Evolutionary conservation across 2,329 filamentous ascomycete genomes (phyloP).

Genomic region (Endoconidiophora laricicola): DNA sequence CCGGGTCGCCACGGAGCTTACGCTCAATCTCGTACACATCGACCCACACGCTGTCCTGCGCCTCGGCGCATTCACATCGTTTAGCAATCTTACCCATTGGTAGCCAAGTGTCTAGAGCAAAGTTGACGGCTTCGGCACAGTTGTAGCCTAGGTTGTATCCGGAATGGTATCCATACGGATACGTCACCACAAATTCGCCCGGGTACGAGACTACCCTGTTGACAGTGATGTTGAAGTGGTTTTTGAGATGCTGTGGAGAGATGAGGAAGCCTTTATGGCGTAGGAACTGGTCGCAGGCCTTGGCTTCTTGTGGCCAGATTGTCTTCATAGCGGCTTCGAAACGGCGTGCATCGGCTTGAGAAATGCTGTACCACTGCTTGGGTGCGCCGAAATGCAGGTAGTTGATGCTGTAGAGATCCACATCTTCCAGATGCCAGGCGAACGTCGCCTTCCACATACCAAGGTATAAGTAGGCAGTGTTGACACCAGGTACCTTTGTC

Average conservation of each 20-base stretch:
- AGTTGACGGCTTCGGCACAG: conserved; percentile 96
- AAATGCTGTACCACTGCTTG: conserved; percentile 99
- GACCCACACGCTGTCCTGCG: conserved; percentile 96
- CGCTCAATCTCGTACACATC: conserved; percentile 93
- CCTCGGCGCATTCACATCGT: conserved; percentile 87
- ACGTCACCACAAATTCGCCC: conserved; percentile 95
- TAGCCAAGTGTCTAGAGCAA: conserved; percentile 87
- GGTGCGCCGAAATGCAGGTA: conserved; percentile 97
- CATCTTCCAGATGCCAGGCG: conserved; percentile 96
- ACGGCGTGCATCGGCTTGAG: conserved; percentile 77
- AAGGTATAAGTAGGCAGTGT: conserved; percentile 92
- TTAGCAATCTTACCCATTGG: conserved; percentile 91
- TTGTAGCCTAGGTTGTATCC: conserved; percentile 98
- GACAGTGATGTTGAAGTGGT: conserved; percentile 85
- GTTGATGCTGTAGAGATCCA: conserved; percentile 98
- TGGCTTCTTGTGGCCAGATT: conserved; percentile 88
- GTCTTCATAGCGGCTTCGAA: conserved; percentile 93
- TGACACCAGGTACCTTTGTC: conserved; percentile 91
- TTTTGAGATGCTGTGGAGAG: conserved; percentile 71
- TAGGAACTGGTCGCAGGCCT: conserved; percentile 88
- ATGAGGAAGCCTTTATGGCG: conserved; percentile 96
- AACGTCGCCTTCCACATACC: conserved; percentile 99
- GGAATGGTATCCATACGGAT: conserved; percentile 95
- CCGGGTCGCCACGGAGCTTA: conserved; percentile 71
- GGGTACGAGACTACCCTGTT: conserved; percentile 93